Base-by-base conservation (phyloP, 805 yeast genomes). In the Cyberlindnera maritima region DNA sequence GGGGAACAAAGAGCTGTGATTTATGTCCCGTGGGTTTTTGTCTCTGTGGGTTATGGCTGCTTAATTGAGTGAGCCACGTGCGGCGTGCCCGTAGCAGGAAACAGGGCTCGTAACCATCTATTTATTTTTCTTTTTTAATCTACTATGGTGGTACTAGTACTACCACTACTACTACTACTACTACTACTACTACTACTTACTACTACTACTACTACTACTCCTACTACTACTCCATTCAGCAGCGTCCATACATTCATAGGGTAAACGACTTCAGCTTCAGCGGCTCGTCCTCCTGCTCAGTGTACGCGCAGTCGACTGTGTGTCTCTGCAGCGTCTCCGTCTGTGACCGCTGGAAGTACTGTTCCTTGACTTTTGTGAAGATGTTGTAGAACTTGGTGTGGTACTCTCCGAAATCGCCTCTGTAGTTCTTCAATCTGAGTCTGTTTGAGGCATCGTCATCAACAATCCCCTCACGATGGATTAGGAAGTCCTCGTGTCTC, bases 321-420 rank as follows among this genome's bases (percentile, higher is more conserved):
- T 19, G 10, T 11, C 35, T 36, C 3, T 32, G 28, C 10, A 37
- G 36, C 3, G n/a, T 15, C 9, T 36, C 26, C 2, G 15, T 29
- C 3, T 25, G 31, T 23, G 28, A 39, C 25, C 40, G 13, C 21
- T 50, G 44, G 32, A 23, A 34, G 32, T 43, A 54, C 11, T 47
- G 52, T 2, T 17, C 31, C 33, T 53, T 53, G 15, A 53, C 17
- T 12, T 36, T 13, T 2, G 41, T 31, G 46, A 58, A 50, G 18
- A 57, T 32, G 15, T 43, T 46, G 34, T 48, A 40, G 44, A 59
- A 53, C 25, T 50, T 53, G 6, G 54, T 46, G 25, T 52, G 52
- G 23, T 51, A 55, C 39, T 61, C 65, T 13, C 47, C 59, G 39
- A 42, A 61, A 38, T 61, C 65, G 13, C 65, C 65, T 37, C 54